Conservation (phyloP, 2,329 filamentous ascomycete species). For the Ophiostoma montium region DNA sequence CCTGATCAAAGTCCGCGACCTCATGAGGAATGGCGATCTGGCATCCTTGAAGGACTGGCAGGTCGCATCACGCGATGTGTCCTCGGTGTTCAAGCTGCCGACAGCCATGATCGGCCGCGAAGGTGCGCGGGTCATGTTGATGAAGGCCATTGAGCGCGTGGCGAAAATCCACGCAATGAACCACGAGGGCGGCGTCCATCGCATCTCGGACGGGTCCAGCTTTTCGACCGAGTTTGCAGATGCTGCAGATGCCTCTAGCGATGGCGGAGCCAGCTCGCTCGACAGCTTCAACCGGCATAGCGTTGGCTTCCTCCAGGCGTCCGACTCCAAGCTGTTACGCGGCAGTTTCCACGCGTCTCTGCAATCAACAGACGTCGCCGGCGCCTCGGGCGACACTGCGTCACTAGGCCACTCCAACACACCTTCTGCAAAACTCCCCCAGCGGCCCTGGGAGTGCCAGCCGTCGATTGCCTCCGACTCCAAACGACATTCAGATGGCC, state of each 20-base stretch:
- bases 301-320: conserved; percentile 33
- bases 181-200: conserved; percentile 27
- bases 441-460: conserved; percentile 37
- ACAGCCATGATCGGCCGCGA: conserved; percentile 67
- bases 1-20: conserved; percentile 55
- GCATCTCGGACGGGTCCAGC: conserved; percentile 39
- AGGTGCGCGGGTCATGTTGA: conserved; percentile 54
- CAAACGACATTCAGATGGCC: conserved; percentile 31
- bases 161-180: conserved; percentile 46
- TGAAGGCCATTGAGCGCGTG: conserved; percentile 64
- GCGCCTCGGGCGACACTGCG: conserved; percentile 25
- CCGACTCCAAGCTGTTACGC: conserved; percentile 27
- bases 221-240: conserved; percentile 37
- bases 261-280: conserved; percentile 39
- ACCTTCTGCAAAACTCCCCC: conserved; percentile 21
- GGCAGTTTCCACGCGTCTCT: conserved; percentile 27
- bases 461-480: conserved; percentile 36
- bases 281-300: conserved; percentile 36
- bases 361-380: conserved; percentile 26
- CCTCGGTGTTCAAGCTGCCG: conserved; percentile 82
- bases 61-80: conserved; percentile 74
- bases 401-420: conserved; percentile 29
- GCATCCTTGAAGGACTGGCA: conserved; percentile 57
- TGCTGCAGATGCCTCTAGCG: conserved; percentile 41
- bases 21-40: conserved; percentile 62